Evolutionary conservation across 1,284 basidiomycete genomes (phyloP).

Genomic region (Phellopilus nigrolimitatus): DNA sequence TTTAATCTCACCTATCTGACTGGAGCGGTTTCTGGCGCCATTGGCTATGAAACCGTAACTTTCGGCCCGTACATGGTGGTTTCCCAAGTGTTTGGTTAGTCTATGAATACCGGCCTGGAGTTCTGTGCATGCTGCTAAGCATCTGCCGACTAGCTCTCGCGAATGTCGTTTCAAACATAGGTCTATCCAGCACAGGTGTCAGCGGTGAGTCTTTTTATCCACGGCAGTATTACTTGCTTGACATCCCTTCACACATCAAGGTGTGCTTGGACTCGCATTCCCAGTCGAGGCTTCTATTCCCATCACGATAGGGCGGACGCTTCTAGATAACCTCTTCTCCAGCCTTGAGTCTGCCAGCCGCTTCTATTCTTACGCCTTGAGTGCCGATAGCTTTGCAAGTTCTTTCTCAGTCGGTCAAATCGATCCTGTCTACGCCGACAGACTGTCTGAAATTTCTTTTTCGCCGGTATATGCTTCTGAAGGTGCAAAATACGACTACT

Average conservation of each 20-base stretch:
- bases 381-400: slow-evolving; percentile 35
- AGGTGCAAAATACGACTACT: slow-evolving; percentile 44
- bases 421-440: slow-evolving; percentile 37
- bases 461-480: slow-evolving; percentile 40
- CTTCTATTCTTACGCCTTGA: slow-evolving; percentile 51
- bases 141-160: slow-evolving; percentile 47
- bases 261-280: slow-evolving; percentile 51
- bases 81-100: slow-evolving; percentile 39
- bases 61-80: slow-evolving; percentile 25
- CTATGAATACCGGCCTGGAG: background rate
- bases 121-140: slow-evolving; percentile 22
- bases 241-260: background rate
- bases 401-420: slow-evolving; percentile 51
- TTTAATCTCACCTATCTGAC: slow-evolving; percentile 19
- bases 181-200: slow-evolving; percentile 42
- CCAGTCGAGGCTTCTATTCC: slow-evolving; percentile 44
- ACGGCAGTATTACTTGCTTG: too few species aligned
- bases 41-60: slow-evolving; percentile 16
- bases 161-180: slow-evolving; percentile 40
- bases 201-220: slow-evolving; percentile 35
- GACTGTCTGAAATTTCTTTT: slow-evolving; percentile 33
- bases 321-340: slow-evolving; percentile 47
- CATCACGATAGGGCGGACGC: slow-evolving; percentile 37
- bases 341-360: slow-evolving; percentile 37
- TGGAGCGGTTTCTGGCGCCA: slow-evolving; percentile 13